These are phyloP conservation scores for Acacia confusa DNA, from an alignment of 306 rosid genomes.

Conservation along the genomic window DNA sequence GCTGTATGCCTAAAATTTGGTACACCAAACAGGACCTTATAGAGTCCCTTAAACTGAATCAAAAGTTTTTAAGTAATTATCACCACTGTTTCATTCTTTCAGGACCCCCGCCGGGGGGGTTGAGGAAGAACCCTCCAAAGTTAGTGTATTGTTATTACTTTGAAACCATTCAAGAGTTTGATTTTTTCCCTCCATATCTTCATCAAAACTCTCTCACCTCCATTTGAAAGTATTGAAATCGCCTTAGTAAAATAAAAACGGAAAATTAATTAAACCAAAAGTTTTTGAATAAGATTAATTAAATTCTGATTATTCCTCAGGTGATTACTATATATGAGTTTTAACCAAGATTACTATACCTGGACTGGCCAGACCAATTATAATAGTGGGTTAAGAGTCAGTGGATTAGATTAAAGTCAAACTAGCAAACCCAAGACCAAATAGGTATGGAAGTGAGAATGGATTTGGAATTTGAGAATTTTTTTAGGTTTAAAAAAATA, in stretches of 20 bases:
- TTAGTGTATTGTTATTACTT: neutral
- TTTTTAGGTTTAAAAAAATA: no score
- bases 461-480: no score
- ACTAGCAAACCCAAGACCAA: no score
- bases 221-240: neutral
- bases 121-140: neutral
- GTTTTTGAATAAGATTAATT: neutral
- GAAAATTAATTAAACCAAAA: neutral
- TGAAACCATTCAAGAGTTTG: neutral
- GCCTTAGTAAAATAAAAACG: neutral
- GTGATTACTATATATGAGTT: neutral
- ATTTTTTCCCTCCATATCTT: neutral
- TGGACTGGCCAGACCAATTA: no score
- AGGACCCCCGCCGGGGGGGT: no score
- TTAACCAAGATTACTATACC: no score
- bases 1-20: slow-evolving; percentile 19
- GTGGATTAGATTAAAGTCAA: no score
- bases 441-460: no score
- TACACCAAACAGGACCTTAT: neutral
- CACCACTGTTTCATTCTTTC: neutral
- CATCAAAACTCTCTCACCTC: neutral
- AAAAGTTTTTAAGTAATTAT: neutral
- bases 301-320: neutral
- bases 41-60: neutral
- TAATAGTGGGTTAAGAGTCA: no score